These are phyloP conservation scores for Fusarium udum DNA, from an alignment of 2,329 filamentous ascomycete species.

Conservation along the genomic window DNA sequence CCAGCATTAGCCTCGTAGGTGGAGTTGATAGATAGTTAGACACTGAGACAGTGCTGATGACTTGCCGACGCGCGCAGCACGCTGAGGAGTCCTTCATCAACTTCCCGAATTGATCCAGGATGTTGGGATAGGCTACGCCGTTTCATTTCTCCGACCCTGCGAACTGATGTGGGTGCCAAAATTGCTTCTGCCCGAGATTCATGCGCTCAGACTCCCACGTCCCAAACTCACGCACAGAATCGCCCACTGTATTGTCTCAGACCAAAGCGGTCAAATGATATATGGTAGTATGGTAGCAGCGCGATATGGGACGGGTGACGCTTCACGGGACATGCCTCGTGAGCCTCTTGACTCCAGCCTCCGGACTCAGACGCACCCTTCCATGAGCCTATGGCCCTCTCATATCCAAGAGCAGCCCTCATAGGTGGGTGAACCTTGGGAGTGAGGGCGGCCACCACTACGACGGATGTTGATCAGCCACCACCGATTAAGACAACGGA, in stretches of 20 bases:
- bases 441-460: slow-evolving; percentile 18
- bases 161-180: slow-evolving; percentile 5
- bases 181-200: neutral
- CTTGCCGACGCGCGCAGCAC: slow-evolving; percentile 17
- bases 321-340: slow-evolving; percentile 32
- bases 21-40: slow-evolving; percentile 2
- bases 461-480: slow-evolving; percentile 15
- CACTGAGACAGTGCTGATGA: slow-evolving; percentile 33
- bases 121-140: neutral
- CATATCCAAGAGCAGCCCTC: slow-evolving; percentile 22
- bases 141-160: slow-evolving; percentile 15
- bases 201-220: slow-evolving; percentile 20
- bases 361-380: slow-evolving; percentile 24
- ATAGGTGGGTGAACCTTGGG: neutral
- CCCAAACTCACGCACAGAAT: slow-evolving; percentile 7
- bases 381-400: slow-evolving; percentile 15
- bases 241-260: slow-evolving; percentile 30
- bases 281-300: slow-evolving; percentile 12
- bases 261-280: slow-evolving; percentile 32
- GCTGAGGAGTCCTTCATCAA: slow-evolving; percentile 3
- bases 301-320: slow-evolving; percentile 14
- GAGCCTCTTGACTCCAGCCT: slow-evolving; percentile 28
- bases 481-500: slow-evolving; percentile 14
- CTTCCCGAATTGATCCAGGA: slow-evolving; percentile 10
- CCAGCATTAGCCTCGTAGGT: neutral